A percentile compares a stretch with the other conserved stretches of the same genome.
phyloP scores from a whole-genome alignment of 2,329 filamentous ascomycete genomes.

The Fusarium albidum region DNA sequence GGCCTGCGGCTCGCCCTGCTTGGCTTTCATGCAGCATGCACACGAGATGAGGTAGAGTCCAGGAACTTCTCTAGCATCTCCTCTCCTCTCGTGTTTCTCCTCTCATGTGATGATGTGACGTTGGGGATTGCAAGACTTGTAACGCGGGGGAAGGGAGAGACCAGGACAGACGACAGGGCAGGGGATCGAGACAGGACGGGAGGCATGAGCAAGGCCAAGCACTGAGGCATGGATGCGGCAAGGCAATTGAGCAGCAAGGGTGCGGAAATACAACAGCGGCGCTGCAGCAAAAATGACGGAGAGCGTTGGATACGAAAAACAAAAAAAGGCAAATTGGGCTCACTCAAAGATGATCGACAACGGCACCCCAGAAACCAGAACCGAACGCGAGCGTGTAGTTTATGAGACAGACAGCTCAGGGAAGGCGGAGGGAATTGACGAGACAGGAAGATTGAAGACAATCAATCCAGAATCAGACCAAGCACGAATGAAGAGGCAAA shows the following conservation, averaged over 20 bases:
- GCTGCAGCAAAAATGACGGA: background rate
- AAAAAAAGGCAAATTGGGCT: conserved; percentile 32
- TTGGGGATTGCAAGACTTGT: conserved; percentile 22
- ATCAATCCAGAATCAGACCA: too few relatives aligned
- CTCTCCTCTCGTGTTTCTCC: conserved; percentile 3
- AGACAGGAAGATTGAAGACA: too few relatives aligned
- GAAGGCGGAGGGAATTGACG: conserved; percentile 16
- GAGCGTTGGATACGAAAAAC: conserved; percentile 5
- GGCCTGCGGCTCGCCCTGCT: conserved; percentile 19
- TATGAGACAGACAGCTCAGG: background rate
- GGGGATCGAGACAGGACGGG: conserved; percentile 13
- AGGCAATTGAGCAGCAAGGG: conserved; percentile 21
- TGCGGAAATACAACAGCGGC: background rate
- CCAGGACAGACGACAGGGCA: conserved; percentile 11
- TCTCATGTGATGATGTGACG: conserved; percentile 26
- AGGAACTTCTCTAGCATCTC: background rate
- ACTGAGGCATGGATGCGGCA: background rate
- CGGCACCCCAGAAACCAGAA: conserved; percentile 28
- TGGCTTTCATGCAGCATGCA: conserved; percentile 3
- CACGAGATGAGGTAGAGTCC: background rate
- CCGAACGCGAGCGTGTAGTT: conserved; percentile 15
- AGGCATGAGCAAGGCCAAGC: conserved; percentile 25
- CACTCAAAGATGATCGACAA: conserved; percentile 38
- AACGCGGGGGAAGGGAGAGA: conserved; percentile 25
- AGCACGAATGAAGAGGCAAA: too few relatives aligned